Conservation (phyloP, 1,139 yeast genomes). For the Arxiozyma telluris region DNA sequence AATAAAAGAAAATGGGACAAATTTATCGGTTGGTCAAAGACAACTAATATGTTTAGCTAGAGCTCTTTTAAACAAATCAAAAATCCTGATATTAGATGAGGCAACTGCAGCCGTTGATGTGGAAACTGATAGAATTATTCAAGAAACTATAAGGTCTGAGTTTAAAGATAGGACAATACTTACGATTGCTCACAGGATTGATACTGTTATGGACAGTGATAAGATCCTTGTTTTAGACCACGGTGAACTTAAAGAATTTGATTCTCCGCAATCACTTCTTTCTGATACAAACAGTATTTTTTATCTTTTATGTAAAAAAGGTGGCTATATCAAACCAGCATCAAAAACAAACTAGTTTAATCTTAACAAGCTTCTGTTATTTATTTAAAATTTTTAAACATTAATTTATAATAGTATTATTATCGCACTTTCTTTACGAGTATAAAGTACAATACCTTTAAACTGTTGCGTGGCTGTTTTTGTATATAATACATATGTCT, state of each 20-base stretch:
- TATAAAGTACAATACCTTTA: background rate
- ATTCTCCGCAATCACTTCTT: conserved; percentile 46
- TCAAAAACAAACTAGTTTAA: background rate
- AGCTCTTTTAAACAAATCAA: conserved; percentile 55
- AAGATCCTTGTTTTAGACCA: conserved; percentile 58
- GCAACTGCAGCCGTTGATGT: conserved; percentile 84
- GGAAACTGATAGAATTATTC: conserved; percentile 67
- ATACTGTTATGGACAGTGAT: conserved; percentile 76
- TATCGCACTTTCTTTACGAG: background rate
- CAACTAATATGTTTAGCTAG: conserved; percentile 71
- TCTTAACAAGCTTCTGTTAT: background rate
- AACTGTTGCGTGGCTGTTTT: no score
- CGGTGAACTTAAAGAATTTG: conserved; percentile 65
- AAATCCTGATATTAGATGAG: conserved; percentile 64
- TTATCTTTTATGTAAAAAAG: conserved; percentile 44
- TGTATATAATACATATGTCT: no score
- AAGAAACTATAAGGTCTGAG: conserved; percentile 58
- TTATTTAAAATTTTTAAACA: no score
- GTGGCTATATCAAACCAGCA: conserved; percentile 28
- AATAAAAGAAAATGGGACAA: conserved; percentile 62
- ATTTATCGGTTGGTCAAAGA: conserved; percentile 69
- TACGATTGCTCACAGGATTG: conserved; percentile 76
- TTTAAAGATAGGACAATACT: conserved; percentile 60
- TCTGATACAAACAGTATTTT: conserved; percentile 39
- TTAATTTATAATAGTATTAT: no score